Evolutionary conservation across 2,329 filamentous ascomycete species (phyloP), one percentile per base, ranked within the genome.

Genomic region (Pseudogymnoascus sp.): DNA sequence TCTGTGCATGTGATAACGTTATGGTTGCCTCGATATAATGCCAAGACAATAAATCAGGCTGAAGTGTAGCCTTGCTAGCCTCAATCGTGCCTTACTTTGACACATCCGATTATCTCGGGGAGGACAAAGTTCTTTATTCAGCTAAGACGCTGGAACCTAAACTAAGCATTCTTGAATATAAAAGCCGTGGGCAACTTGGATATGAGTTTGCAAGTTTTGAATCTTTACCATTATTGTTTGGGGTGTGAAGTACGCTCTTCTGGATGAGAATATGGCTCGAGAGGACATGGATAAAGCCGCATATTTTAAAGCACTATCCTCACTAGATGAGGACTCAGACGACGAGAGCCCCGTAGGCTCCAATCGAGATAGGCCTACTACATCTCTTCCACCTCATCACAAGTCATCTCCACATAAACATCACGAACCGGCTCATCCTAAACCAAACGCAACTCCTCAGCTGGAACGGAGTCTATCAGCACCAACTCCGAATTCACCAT

Each of bases 381-480:
- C 51, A 7, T 72, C 60, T 74, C 75, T 67, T 74, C 75, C 2
- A 77, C 77, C 65, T 78, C 75, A 19, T 6, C 5, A 13, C n/a
- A 19, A 4, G 5, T 21, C 7, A 71, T 67, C 54, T 78, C 76
- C 54, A 76, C 77, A 67, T 72, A 71, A 36, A 71, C 70, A 19
- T 78, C 78, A 2, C 79, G 31, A 23, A 19, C n/a, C 34, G n/a
- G 13, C 21, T 28, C 13, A 25, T 28, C 19, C 31, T 16, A 23
- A 36, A 39, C 25, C 25, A 36, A 39, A 61, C 51, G 8, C 48
- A 31, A 19, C 28, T 34, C 34, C 62, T 23, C 34, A 34, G 31
- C 6, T 64, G 13, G 28, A 34, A 62, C 37, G 60, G 14, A 64
- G 21, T n/a, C 4, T 61, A 28, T 64, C 63, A 21, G 60, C 61